Conservation (phyloP, 441 rosid species). For the Rhodomyrtus psidioides region DNA sequence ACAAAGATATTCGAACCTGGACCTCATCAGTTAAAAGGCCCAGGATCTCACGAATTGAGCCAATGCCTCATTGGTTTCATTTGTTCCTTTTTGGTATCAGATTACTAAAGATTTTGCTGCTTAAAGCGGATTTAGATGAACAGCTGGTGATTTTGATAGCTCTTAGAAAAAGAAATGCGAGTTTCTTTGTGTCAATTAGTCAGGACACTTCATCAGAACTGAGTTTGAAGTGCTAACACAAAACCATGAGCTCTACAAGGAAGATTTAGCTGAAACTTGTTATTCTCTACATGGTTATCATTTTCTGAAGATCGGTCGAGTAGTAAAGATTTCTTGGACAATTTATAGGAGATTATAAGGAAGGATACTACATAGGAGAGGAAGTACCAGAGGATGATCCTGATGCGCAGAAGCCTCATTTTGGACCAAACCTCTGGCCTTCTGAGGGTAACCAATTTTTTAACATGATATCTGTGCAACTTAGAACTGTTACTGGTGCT, state of each 20-base stretch:
- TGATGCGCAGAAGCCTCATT: conserved; percentile 52
- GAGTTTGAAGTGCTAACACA: background rate
- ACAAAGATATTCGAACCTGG: too few relatives aligned
- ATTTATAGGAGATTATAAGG: conserved; percentile 73
- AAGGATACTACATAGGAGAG: conserved; percentile 62
- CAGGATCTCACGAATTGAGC: too few relatives aligned
- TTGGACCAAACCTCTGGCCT: conserved; percentile 86
- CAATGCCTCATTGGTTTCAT: too few relatives aligned
- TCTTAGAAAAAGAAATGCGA: too few relatives aligned
- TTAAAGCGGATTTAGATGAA: too few relatives aligned
- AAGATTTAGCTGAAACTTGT: background rate
- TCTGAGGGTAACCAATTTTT: conserved; percentile 25
- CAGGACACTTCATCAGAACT: background rate
- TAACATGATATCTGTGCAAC: background rate
- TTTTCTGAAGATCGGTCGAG: background rate
- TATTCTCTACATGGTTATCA: background rate
- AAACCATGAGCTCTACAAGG: background rate
- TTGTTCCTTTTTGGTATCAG: background rate
- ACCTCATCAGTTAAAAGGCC: too few relatives aligned
- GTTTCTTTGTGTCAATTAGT: too few relatives aligned
- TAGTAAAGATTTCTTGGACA: background rate
- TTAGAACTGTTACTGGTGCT: background rate
- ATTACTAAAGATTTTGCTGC: background rate
- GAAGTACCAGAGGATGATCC: conserved; percentile 60
- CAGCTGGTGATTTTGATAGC: too few relatives aligned